Base-by-base conservation (phyloP, 1,284 basidiomycete genomes). In the Trametes pubescens region DNA sequence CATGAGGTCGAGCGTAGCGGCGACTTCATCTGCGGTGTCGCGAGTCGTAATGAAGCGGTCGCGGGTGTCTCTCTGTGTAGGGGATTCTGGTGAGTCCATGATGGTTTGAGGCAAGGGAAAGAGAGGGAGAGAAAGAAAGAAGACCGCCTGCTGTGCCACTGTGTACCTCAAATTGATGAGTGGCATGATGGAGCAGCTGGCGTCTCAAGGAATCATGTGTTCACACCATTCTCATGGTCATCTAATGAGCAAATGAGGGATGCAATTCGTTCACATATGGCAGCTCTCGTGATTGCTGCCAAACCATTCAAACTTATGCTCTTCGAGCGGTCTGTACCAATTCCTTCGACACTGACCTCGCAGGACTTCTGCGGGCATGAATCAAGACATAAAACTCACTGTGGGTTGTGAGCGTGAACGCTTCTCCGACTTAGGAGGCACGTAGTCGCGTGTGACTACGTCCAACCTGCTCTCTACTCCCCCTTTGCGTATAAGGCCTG, bases 1-100 rank as follows among this genome's bases (percentile, higher is more conserved):
- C 76, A 88, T 82, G 59, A 85, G 79, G 59, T 89, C 87, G 24
- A 92, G 82, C 0, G 88, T 88, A 2, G 88, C 83, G 34, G 87
- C 83, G 18, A 91, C 82, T 40, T 78, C 78, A 5, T 86, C 81
- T 1, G 79, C 79, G 16, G 83, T 78, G 63, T 90, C 87, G 26
- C 87, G 83, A 47, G 83, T 85, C 0, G 90, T 91, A 67, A 93
- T 91, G 73, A 92, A 93, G 4, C 91, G 83, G 73, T 93, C 91
- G 38, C 87, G 81, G 34, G 82, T 82, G 65, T 88, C 84, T 24
- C 78, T 71, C 73, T 78, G 69, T 29, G 57, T 35, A 48, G 62
- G 16, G 2, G 60, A 61, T 2, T 61, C 34, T 5, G 62, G 65
- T 66, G 62, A 66, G 65, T 62, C 65, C 60, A 64, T 69, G 29